Base-by-base conservation (phyloP, 2,329 filamentous ascomycete genomes). In the Sordariomycetes sp. region DNA sequence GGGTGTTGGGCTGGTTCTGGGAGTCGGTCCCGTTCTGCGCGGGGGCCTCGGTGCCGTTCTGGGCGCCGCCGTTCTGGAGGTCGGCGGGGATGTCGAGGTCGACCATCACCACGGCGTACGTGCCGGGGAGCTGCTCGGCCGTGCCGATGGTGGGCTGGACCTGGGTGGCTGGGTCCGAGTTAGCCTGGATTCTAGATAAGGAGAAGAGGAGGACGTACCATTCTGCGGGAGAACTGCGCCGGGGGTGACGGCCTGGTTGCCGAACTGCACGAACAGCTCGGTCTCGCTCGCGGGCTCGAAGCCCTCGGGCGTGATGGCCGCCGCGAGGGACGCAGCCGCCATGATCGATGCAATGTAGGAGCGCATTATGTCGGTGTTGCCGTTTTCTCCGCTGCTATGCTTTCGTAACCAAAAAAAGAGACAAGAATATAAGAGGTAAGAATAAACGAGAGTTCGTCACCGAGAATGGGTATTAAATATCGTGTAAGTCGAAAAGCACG, bases 31-130 rank as follows among this genome's bases (percentile, higher is more conserved):
- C 28, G 28, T 32, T 32, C 28, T 32, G 28, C 28, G 60, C 28
- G 64, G 62, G 55, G 74, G 35, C 11, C 6, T n/a, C 70, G 14
- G 71, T 73, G 0, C 69, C 70, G 61, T 74, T 74, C 0, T n/a
- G n/a, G 48, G 24, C n/a, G 48, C 16, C 64, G 28, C 28, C 28
- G 28, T 32, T 32, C 28, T 32, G 28, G 28, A 32, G 28, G 28
- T 32, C 64, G 53, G 61, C 60, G 58, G 77, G 78, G 1, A 77
- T 72, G 66, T 80, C 78, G 18, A 77, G 67, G 61, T 80, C 77
- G 32, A 79, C 62, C 53, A 65, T 66, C 25, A 78, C 63, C 59
- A 74, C 63, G 25, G 78, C 59, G 65, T 76, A 79, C 28, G 68
- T 68, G 55, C 74, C 74, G 20, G 65, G 67, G n/a, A 77, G 66